Conservation (phyloP, 768 basidiomycete species). For the Leccinum variicolor region DNA sequence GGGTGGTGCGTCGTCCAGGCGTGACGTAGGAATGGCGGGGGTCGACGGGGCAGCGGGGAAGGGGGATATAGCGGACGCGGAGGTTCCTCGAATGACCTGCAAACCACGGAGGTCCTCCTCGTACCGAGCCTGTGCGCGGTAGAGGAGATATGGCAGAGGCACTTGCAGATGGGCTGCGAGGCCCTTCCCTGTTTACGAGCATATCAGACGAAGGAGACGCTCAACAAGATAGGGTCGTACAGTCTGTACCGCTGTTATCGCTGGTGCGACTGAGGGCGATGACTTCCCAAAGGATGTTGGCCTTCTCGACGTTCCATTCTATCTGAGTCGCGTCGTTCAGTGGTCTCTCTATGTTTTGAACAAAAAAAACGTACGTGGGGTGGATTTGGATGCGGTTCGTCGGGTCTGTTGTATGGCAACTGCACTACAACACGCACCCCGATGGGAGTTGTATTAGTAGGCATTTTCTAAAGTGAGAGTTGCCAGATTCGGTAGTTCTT, state of each 20-base stretch:
- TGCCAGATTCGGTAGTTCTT: slow-evolving; percentile 5
- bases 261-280: slow-evolving; percentile 73
- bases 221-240: slow-evolving; percentile 43
- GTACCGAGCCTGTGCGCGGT: slow-evolving; percentile 78
- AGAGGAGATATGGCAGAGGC: slow-evolving; percentile 80
- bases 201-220: not conserved
- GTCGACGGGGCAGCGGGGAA: slow-evolving; percentile 14
- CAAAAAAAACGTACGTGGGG: slow-evolving; percentile 51
- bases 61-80: slow-evolving; percentile 35
- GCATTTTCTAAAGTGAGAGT: not conserved
- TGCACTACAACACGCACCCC: slow-evolving; percentile 72
- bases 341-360: not conserved
- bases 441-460: slow-evolving; percentile 17
- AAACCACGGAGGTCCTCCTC: slow-evolving; percentile 82
- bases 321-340: slow-evolving; percentile 45
- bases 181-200: slow-evolving; percentile 62
- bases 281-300: slow-evolving; percentile 83
- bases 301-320: slow-evolving; percentile 83
- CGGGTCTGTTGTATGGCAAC: slow-evolving; percentile 75
- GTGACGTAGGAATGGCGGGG: slow-evolving; percentile 8
- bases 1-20: slow-evolving; percentile 16
- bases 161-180: slow-evolving; percentile 77
- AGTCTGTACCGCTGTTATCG: slow-evolving; percentile 75
- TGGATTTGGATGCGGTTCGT: slow-evolving; percentile 62
- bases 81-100: slow-evolving; percentile 64